These are phyloP conservation scores for Boletus eberwhitei DNA, from an alignment of 768 basidiomycete species.

Conservation along the genomic window DNA sequence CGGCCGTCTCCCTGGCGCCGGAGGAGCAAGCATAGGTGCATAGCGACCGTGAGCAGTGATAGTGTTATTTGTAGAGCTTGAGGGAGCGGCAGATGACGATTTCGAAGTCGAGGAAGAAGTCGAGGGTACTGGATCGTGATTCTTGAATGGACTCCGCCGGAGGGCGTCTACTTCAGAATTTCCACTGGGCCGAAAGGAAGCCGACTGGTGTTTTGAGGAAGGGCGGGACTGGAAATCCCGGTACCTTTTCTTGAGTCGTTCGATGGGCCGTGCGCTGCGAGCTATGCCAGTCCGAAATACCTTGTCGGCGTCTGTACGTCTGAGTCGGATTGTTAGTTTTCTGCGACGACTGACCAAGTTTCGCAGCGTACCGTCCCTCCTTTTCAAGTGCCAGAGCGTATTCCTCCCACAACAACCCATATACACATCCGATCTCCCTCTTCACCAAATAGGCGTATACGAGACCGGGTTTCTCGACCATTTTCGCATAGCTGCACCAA, in stretches of 20 bases:
- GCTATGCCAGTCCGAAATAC: constrained; percentile 82
- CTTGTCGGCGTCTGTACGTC: constrained; percentile 72
- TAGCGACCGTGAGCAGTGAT: constrained; percentile 45
- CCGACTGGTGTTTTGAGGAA: constrained; percentile 25
- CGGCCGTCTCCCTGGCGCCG: constrained; percentile 62
- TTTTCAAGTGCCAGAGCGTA: constrained; percentile 80
- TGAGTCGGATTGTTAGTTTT: constrained; percentile 30
- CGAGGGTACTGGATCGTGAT: constrained; percentile 30
- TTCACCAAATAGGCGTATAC: constrained; percentile 73
- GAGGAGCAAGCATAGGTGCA: constrained; percentile 70
- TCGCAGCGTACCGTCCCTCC: constrained; percentile 60
- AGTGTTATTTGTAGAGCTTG: constrained; percentile 39
- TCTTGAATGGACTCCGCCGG: constrained; percentile 38
- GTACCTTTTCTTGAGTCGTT: constrained; percentile 79
- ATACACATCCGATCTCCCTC: constrained; percentile 71
- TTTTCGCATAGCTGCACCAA: constrained; percentile 84
- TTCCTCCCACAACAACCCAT: constrained; percentile 85
- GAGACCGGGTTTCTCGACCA: constrained; percentile 66
- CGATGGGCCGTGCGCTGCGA: constrained; percentile 76
- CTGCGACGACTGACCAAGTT: constrained; percentile 1
- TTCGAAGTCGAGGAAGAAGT: constrained; percentile 30
- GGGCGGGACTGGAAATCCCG: constrained; percentile 69
- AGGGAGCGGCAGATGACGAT: constrained; percentile 19
- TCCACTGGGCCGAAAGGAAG: constrained; percentile 26
- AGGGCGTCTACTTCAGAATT: constrained; percentile 27